Base-by-base conservation (phyloP, 2,329 filamentous ascomycete species). In the Tolypocladium pustulatum region DNA sequence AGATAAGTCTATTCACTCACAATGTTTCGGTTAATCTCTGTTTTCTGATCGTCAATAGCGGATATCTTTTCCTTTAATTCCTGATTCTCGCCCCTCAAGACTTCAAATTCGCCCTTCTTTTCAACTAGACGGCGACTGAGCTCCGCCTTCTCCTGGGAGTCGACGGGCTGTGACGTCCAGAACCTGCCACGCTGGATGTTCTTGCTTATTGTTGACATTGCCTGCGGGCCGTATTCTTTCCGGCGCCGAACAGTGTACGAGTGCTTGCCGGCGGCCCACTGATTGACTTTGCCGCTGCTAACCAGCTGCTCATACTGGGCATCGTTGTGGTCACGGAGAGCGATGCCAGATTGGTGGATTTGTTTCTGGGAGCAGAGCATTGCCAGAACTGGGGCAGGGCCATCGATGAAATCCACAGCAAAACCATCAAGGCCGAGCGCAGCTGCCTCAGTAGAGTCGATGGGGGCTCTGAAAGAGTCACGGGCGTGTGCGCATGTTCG, bases 311-410 rank as follows among this genome's bases (percentile, higher is more conserved):
- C 77, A 66, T 87, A 90, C 64, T 91, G 85, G 43, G 81, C 77
- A 37, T 89, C 82, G 2, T 72, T 82, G 38, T 92, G 83, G 12
- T 90, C 84, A 6, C 70, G 71, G 17, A 85, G 75, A 20, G 82
- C 78, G 52, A 93, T 81, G 0, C 84, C 90, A 7, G 87, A 86
- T 32, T 77, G 75, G 65, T 96, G 85, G 8, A 97, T 72, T 57
- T 76, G 81, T 59, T 81, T 83, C 64, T 89, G 87, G 15, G 85
- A 81, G 71, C 91, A 97, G 27, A 99, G 81, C 88, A 96, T 94
- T 8, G 90, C 88, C 38, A 97, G 75, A 1, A 99, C 90, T 1
- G 89, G 82, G 1, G 87, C 85, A 0, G 95, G 95, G 0, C 93
- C 94, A 38, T 86, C 81, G 7, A 99, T 69, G 60, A 82, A 90